Evolutionary conservation across 495 filamentous ascomycete genomes (phyloP).

Genomic region (Lophium mytilinum): DNA sequence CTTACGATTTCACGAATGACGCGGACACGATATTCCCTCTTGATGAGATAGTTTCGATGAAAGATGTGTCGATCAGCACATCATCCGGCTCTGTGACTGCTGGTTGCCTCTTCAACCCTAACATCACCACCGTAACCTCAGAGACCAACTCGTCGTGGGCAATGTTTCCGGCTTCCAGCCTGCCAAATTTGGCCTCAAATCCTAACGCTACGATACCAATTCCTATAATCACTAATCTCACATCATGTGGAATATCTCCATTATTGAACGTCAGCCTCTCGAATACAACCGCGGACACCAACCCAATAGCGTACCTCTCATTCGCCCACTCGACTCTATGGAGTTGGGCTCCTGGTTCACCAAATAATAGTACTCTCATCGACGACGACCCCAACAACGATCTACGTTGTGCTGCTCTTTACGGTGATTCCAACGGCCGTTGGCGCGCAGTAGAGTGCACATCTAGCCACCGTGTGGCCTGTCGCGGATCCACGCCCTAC

Average conservation of each 20-base stretch:
- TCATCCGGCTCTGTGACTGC: slow-evolving; percentile 36
- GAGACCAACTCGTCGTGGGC: slow-evolving; percentile 54
- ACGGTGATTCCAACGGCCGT: slow-evolving; percentile 38
- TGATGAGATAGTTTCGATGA: slow-evolving; percentile 29
- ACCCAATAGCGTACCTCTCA: slow-evolving; percentile 42
- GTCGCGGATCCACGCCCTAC: slow-evolving; percentile 32
- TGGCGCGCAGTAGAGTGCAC: slow-evolving; percentile 52
- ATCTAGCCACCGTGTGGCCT: slow-evolving; percentile 43
- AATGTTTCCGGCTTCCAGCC: slow-evolving; percentile 16
- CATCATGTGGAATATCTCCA: slow-evolving; percentile 51
- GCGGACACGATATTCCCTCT: slow-evolving; percentile 37
- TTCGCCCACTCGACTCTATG: slow-evolving; percentile 46
- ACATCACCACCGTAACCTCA: slow-evolving; percentile 31
- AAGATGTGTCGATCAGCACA: slow-evolving; percentile 24
- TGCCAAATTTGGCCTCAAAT: slow-evolving; percentile 7
- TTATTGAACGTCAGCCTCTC: slow-evolving; percentile 48
- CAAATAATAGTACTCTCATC: slow-evolving; percentile 35
- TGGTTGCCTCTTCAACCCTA: slow-evolving; percentile 46
- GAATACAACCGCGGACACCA: slow-evolving; percentile 42
- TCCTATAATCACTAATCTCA: slow-evolving; percentile 37
- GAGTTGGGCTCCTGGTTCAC: slow-evolving; percentile 53
- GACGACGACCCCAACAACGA: slow-evolving; percentile 20
- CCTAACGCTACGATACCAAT: slow-evolving; percentile 28
- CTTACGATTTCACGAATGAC: slow-evolving; percentile 43
- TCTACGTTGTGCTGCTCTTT: slow-evolving; percentile 47